Evolutionary conservation across 352 stramenopile genomes (phyloP), one percentile per base, ranked within the genome.

Genomic region (Phytophthora cajani): DNA sequence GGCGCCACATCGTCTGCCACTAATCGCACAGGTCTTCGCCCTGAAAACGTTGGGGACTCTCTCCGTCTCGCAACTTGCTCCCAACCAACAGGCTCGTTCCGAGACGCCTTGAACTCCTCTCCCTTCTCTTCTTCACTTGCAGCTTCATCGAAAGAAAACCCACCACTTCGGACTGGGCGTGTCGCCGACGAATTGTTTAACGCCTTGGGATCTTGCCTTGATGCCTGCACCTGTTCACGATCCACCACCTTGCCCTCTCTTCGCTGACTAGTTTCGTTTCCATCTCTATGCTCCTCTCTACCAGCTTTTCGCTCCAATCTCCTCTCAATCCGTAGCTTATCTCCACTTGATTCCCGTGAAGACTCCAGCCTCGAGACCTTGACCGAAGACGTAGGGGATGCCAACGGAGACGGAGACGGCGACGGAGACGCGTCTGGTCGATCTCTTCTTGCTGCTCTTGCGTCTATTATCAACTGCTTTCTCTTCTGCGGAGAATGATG

Each of bases 91-190:
- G 27, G 8, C 27, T 67, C 32, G 1, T 54, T 14, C 30, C 2
- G 47, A 10, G 17, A 19, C 5, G 51, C 59, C 6, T 63, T 47
- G 23, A 16, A 51, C 12, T 73, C 58, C 16, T 61, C 47, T 25
- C 65, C 53, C 21, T 10, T 16, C 33, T 64, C 19, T 49, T 59
- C 53, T 53, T 72, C 57, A 11, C 62, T 27, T 50, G 36, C 36
- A 33, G 36, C 46, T 33, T 78, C 62, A 27, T 69, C 12, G 55
- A 78, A 78, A 3, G 71, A 78, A 38, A 75, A 68, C 0, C 67
- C 63, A 58, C 55, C 46, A 62, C 27, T 47, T 52, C 27, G 32
- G 47, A 36, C 12, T 62, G 17, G 32, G 32, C 63, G 46, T n/a
- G 62, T 64, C n/a, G 62, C 46, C 42, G 68, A 67, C 32, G 58